Evolutionary conservation across 1,139 yeast genomes (phyloP), one percentile per base, ranked within the genome.

Genomic region (Candida anutae): DNA sequence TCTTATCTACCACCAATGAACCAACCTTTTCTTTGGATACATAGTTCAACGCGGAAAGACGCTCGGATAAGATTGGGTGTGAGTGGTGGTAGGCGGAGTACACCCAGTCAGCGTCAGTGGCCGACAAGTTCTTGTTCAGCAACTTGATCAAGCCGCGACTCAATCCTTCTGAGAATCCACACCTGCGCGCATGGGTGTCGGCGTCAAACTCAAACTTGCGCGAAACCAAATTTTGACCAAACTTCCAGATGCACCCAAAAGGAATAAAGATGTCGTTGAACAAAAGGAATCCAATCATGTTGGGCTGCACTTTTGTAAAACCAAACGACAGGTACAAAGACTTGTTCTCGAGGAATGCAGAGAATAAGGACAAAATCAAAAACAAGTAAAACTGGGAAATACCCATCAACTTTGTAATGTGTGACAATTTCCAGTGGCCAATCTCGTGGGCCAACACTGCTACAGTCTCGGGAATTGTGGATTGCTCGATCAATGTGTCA

Each of bases 371-470:
- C 50, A 88, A 83, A 27, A 77, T 67, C 24, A 72, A 44, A 42
- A 81, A 71, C 31, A 80, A 55, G 45, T 82, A 83, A 10, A 62
- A 53, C 55, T 85, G 90, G 27, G 74, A 62, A 39, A 78, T 67
- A 4, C 69, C 43, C 46, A 90, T 56, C 68, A 77, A 70, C 50
- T 77, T 77, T 12, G 87, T 63, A 36, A 88, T 78, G 55, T 90
- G 98, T 35, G 80, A 77, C 51, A 81, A 68, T 43, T 81, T 80
- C 98, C 98, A 90, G 55, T 90, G 98, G 27, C 98, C 98, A 42
- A 90, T 81, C 61, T 90, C 98, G 50, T 90, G 98, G 14, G 95
- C 97, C 45, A 90, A 67, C 1, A 90, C 95, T 24, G 98, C 96
- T 30, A 88, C 85, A 18, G 88, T 83, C 55, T 90, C 95, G 27